A percentile compares a stretch with the other conserved stretches of the same genome.
Conservation (phyloP, 2,329 filamentous ascomycete species). For the Aureobasidium lini region DNA sequence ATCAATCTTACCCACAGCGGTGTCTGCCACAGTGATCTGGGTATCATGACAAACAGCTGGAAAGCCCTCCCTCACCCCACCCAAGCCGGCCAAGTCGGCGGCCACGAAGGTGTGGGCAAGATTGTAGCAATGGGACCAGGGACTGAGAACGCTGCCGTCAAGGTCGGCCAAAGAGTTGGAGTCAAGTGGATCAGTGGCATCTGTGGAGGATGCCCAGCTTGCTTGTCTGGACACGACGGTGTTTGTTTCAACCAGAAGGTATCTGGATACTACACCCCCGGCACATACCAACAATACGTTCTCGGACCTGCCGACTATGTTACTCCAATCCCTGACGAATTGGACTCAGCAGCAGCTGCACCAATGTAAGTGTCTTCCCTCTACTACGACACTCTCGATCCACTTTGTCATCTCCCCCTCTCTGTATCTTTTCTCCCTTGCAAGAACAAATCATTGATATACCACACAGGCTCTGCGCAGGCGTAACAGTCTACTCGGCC, state of each 20-base stretch:
- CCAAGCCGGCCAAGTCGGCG: constrained; percentile 56
- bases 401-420: background rate
- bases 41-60: constrained; percentile 47
- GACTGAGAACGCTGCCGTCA: constrained; percentile 49
- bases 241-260: constrained; percentile 50
- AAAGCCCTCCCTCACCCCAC: constrained; percentile 52
- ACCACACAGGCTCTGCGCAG: constrained; percentile 47
- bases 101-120: constrained; percentile 60
- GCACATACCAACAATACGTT: constrained; percentile 63
- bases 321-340: constrained; percentile 57
- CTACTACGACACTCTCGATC: background rate
- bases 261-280: constrained; percentile 60
- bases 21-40: constrained; percentile 58
- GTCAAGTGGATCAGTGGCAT: constrained; percentile 60
- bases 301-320: constrained; percentile 59
- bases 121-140: constrained; percentile 59
- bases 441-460: background rate
- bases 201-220: constrained; percentile 49
- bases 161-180: constrained; percentile 61
- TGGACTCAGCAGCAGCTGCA: constrained; percentile 54
- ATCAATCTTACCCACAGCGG: constrained; percentile 58
- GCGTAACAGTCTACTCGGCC: constrained; percentile 60
- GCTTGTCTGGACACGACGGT: constrained; percentile 48
- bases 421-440: too few relatives aligned
- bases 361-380: constrained; percentile 39